Conservation (phyloP, 306 rosid species). For the Lupinus albus region DNA sequence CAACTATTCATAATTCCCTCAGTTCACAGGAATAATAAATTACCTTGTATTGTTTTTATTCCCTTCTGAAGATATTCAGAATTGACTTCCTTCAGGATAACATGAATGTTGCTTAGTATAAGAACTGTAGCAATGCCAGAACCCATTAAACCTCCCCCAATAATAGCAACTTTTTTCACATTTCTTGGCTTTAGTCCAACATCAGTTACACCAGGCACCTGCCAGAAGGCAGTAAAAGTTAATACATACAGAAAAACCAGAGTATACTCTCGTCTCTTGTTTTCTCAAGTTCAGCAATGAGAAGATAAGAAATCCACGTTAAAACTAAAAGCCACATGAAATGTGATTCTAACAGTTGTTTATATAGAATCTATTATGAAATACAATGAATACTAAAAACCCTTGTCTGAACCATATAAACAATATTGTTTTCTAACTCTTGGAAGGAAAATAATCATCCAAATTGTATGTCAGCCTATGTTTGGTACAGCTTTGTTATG, state of each 20-base stretch:
- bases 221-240: slow-evolving; percentile 35
- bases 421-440: neutral
- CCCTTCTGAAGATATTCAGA: slow-evolving; percentile 81
- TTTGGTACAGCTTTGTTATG: too few species aligned
- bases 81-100: slow-evolving; percentile 87
- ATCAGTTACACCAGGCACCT: slow-evolving; percentile 92
- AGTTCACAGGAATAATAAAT: slow-evolving; percentile 17
- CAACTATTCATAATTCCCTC: slow-evolving; percentile 10
- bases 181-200: slow-evolving; percentile 87
- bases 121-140: slow-evolving; percentile 96
- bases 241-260: slow-evolving; percentile 22
- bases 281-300: slow-evolving; percentile 29
- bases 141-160: slow-evolving; percentile 99
- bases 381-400: neutral
- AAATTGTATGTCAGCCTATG: too few species aligned
- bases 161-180: slow-evolving; percentile 82
- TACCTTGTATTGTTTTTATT: slow-evolving; percentile 74
- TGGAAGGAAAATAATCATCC: neutral
- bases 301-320: slow-evolving; percentile 31
- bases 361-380: slow-evolving; percentile 3
- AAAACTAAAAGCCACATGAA: slow-evolving; percentile 21
- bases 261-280: neutral
- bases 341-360: slow-evolving; percentile 8
- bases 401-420: slow-evolving; percentile 12
- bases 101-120: slow-evolving; percentile 67